A percentile compares a stretch with the other conserved stretches of the same genome.
These are phyloP conservation scores for Calonectria montana DNA, from an alignment of 2,329 filamentous ascomycete genomes.

Conservation along the genomic window DNA sequence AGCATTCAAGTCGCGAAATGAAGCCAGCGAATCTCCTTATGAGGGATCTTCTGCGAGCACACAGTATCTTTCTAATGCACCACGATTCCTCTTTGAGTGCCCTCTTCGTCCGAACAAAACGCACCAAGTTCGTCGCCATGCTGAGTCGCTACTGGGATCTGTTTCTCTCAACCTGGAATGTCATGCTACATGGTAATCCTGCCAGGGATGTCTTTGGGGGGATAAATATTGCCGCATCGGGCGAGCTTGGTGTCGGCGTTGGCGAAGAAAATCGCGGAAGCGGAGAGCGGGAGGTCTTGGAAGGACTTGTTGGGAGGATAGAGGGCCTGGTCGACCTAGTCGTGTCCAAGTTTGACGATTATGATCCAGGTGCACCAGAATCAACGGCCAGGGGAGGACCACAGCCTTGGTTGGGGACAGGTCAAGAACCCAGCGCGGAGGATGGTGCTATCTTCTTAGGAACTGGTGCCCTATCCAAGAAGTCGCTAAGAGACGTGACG, in stretches of 20 bases:
- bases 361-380: slow-evolving; percentile 43
- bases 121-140: slow-evolving; percentile 76
- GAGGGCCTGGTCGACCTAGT: slow-evolving; percentile 89
- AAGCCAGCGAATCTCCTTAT: slow-evolving; percentile 83
- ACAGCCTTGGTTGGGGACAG: slow-evolving; percentile 77
- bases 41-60: slow-evolving; percentile 84
- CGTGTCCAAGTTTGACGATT: slow-evolving; percentile 84
- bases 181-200: slow-evolving; percentile 91
- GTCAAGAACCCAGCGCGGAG: slow-evolving; percentile 73
- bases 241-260: slow-evolving; percentile 92
- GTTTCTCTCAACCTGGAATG: slow-evolving; percentile 81
- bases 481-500: slow-evolving; percentile 78
- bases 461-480: slow-evolving; percentile 76
- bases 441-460: slow-evolving; percentile 92
- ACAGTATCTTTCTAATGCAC: slow-evolving; percentile 87
- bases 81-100: slow-evolving; percentile 80
- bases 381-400: slow-evolving; percentile 37
- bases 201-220: slow-evolving; percentile 82
- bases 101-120: slow-evolving; percentile 72
- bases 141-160: slow-evolving; percentile 85
- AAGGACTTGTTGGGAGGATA: slow-evolving; percentile 83
- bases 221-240: slow-evolving; percentile 88
- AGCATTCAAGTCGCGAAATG: slow-evolving; percentile 92
- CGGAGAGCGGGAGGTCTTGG: slow-evolving; percentile 91
- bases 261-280: slow-evolving; percentile 96